These are phyloP conservation scores for Xylaria grammica DNA, from an alignment of 495 filamentous ascomycete species.

Conservation along the genomic window DNA sequence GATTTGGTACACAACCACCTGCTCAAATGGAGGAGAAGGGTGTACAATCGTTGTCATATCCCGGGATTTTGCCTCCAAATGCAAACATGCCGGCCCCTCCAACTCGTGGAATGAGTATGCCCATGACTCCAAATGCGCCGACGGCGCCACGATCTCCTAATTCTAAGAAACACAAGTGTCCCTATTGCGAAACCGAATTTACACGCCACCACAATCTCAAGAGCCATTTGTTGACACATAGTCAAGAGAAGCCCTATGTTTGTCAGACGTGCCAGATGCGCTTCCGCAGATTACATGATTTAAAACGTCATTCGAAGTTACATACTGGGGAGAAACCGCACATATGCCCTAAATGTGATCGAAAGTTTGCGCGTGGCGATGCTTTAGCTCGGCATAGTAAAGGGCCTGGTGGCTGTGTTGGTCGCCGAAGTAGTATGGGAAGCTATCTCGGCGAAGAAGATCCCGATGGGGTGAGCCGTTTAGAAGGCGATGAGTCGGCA, in stretches of 20 bases:
- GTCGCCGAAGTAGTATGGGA: slow-evolving; percentile 83
- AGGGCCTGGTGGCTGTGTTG: slow-evolving; percentile 93
- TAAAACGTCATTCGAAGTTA: slow-evolving; percentile 95
- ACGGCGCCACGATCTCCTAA: slow-evolving; percentile 60
- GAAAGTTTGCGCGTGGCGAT: slow-evolving; percentile 94
- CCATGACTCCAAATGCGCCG: slow-evolving; percentile 65
- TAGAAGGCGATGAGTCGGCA: slow-evolving; percentile 69
- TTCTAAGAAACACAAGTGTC: slow-evolving; percentile 92
- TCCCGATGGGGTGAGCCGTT: slow-evolving; percentile 54
- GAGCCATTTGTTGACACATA: slow-evolving; percentile 95
- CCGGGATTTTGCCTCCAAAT: slow-evolving; percentile 43
- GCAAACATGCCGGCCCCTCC: slow-evolving; percentile 46
- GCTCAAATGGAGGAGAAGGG: slow-evolving; percentile 57
- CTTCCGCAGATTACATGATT: slow-evolving; percentile 90
- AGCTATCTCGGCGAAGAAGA: slow-evolving; percentile 84
- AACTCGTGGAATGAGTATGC: slow-evolving; percentile 75
- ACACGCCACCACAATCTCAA: slow-evolving; percentile 99
- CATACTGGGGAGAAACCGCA: slow-evolving; percentile 97
- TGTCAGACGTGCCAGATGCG: slow-evolving; percentile 88
- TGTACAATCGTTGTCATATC: slow-evolving; percentile 51
- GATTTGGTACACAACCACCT: slow-evolving; percentile 47
- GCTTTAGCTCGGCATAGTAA: slow-evolving; percentile 94
- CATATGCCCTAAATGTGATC: slow-evolving; percentile 89
- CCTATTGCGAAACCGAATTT: slow-evolving; percentile 94
- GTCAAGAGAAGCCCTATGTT: slow-evolving; percentile 96